These are phyloP conservation scores for Conticribra guillardii DNA, from an alignment of 108 stramenopile genomes.

Conservation along the genomic window DNA sequence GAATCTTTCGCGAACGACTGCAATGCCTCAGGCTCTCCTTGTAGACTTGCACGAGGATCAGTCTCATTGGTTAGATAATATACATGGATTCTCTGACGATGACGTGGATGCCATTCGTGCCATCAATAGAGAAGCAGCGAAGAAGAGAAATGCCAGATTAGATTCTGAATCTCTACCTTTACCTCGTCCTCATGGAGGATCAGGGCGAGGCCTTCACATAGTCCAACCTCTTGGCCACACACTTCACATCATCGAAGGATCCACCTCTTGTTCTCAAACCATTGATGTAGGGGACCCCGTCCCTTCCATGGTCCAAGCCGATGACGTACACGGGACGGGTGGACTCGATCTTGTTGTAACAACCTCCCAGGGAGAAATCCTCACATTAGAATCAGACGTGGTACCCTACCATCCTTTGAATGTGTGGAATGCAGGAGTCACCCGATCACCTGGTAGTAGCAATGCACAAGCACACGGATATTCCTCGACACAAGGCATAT, in stretches of 20 bases:
- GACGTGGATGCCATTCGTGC: conserved; percentile 26
- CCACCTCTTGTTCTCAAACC: conserved; percentile 75
- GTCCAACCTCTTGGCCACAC: conserved; percentile 69
- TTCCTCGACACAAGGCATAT: conserved; percentile 80
- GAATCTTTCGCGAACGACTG: conserved; percentile 33
- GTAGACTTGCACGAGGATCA: conserved; percentile 80
- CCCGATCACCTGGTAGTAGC: conserved; percentile 57
- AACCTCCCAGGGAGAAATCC: conserved; percentile 70
- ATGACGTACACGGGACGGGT: conserved; percentile 83
- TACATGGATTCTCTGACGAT: conserved; percentile 44
- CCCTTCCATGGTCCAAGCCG: conserved; percentile 78
- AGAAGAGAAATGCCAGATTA: not conserved
- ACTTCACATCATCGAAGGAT: conserved; percentile 74
- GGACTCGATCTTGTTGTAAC: conserved; percentile 76
- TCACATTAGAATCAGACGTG: conserved; percentile 72
- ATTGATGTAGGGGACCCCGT: conserved; percentile 73
- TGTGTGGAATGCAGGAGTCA: conserved; percentile 78
- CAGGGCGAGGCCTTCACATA: conserved; percentile 71
- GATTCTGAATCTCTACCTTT: conserved; percentile 7
- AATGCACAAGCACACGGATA: conserved; percentile 75
- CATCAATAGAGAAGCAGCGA: conserved; percentile 45
- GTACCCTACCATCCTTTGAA: conserved; percentile 80
- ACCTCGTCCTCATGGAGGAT: conserved; percentile 64
- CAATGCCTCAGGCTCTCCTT: conserved; percentile 64
- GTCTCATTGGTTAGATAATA: conserved; percentile 55